These are phyloP conservation scores for Diplocarpon rosae DNA, from an alignment of 2,329 filamentous ascomycete species.

Conservation along the genomic window DNA sequence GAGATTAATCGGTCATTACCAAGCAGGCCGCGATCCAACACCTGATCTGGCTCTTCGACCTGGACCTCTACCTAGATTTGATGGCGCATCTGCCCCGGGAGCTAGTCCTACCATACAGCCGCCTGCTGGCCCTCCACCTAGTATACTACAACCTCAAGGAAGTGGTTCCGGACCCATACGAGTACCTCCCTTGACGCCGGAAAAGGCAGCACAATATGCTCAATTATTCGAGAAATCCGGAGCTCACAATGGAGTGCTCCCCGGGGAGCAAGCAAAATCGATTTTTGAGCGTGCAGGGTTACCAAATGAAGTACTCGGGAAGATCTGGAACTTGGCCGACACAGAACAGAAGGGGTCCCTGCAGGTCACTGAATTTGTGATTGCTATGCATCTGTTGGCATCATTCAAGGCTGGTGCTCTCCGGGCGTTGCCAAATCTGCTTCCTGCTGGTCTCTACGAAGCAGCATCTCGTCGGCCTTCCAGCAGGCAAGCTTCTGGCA, in stretches of 20 bases:
- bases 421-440: slow-evolving; percentile 63
- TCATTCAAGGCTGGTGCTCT: slow-evolving; percentile 80
- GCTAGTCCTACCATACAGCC: slow-evolving; percentile 38
- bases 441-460: slow-evolving; percentile 82
- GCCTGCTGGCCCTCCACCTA: slow-evolving; percentile 32
- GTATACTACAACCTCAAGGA: slow-evolving; percentile 41
- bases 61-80: slow-evolving; percentile 85
- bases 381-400: slow-evolving; percentile 93
- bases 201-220: slow-evolving; percentile 83
- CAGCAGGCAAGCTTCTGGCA: slow-evolving; percentile 29
- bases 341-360: slow-evolving; percentile 85
- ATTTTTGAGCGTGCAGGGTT: slow-evolving; percentile 92
- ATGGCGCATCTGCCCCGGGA: slow-evolving; percentile 47
- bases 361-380: slow-evolving; percentile 84
- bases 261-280: slow-evolving; percentile 77
- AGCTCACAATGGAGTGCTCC: slow-evolving; percentile 63
- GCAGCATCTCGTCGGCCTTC: slow-evolving; percentile 64
- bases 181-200: slow-evolving; percentile 77
- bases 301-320: slow-evolving; percentile 81
- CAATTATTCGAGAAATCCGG: slow-evolving; percentile 85
- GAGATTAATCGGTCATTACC: slow-evolving; percentile 89
- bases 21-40: slow-evolving; percentile 73
- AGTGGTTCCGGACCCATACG: slow-evolving; percentile 61
- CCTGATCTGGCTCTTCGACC: slow-evolving; percentile 73
- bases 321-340: slow-evolving; percentile 92